phyloP scores from a whole-genome alignment of 148 eudicot genomes.

The Suaeda aralocaspica region DNA sequence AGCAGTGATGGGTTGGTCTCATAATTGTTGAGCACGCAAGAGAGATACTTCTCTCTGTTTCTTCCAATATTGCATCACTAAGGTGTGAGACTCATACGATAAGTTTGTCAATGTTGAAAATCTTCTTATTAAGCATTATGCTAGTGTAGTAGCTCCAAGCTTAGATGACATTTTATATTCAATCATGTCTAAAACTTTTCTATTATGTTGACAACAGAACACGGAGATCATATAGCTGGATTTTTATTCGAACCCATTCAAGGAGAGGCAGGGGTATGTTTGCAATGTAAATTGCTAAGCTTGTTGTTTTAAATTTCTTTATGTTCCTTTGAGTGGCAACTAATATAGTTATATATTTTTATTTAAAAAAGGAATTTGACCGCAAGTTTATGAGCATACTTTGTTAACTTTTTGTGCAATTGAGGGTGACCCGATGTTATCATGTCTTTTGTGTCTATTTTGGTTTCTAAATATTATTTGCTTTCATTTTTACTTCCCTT shows the following conservation, averaged over 20 bases:
- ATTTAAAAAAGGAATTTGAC: neutral
- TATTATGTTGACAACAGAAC: conserved; percentile 44
- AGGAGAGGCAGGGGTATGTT: conserved; percentile 99
- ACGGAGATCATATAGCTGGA: conserved; percentile 88
- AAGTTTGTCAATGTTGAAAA: no score
- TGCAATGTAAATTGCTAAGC: neutral
- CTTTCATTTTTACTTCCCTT: neutral
- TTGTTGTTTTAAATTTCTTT: neutral
- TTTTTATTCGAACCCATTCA: conserved; percentile 97
- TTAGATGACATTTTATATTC: neutral
- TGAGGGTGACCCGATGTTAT: neutral
- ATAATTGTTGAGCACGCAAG: neutral
- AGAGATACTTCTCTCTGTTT: neutral
- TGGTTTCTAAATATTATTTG: no score
- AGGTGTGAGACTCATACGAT: neutral
- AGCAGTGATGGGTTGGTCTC: neutral
- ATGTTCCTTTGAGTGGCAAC: neutral
- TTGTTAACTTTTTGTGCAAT: neutral
- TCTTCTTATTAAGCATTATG: no score
- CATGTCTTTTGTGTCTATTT: no score
- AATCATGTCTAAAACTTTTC: conserved; percentile 4
- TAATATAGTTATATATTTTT: neutral
- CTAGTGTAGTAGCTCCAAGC: neutral
- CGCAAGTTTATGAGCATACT: neutral
- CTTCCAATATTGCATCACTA: neutral